These are phyloP conservation scores for Tolypocladium cylindrosporum DNA, from an alignment of 2,329 filamentous ascomycete species.

Conservation along the genomic window DNA sequence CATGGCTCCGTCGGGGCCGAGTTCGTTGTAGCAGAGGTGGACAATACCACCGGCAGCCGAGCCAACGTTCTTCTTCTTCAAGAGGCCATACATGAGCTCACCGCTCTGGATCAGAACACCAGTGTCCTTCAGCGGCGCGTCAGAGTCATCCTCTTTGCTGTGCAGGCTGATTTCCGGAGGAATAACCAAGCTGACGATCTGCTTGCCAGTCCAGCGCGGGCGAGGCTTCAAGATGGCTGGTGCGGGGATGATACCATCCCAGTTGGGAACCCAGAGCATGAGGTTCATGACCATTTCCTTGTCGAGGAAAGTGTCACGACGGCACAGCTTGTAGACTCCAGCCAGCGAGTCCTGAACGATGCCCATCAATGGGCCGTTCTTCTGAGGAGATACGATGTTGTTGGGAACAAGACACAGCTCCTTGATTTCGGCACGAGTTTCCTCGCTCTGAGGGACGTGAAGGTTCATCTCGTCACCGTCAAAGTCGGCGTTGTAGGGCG, in stretches of 20 bases:
- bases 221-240: constrained; percentile 91
- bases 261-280: constrained; percentile 93
- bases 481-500: constrained; percentile 99
- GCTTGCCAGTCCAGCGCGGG: constrained; percentile 95
- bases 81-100: constrained; percentile 79
- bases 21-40: constrained; percentile 93
- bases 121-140: constrained; percentile 59
- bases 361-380: constrained; percentile 97
- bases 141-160: constrained; percentile 51
- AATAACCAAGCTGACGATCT: constrained; percentile 89
- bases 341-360: constrained; percentile 97
- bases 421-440: constrained; percentile 88
- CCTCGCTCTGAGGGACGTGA: constrained; percentile 95
- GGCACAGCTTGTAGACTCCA: constrained; percentile 93
- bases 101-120: constrained; percentile 78
- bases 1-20: constrained; percentile 76
- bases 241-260: constrained; percentile 89
- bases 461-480: constrained; percentile 99
- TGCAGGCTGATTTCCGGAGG: constrained; percentile 77
- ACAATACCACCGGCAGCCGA: constrained; percentile 84
- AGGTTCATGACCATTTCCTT: constrained; percentile 94
- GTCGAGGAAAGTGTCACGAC: constrained; percentile 81
- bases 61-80: constrained; percentile 91
- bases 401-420: constrained; percentile 96
- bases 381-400: constrained; percentile 96